Evolutionary conservation across 257 asterid genomes (phyloP).

Genomic region (Scutellaria baicalensis): DNA sequence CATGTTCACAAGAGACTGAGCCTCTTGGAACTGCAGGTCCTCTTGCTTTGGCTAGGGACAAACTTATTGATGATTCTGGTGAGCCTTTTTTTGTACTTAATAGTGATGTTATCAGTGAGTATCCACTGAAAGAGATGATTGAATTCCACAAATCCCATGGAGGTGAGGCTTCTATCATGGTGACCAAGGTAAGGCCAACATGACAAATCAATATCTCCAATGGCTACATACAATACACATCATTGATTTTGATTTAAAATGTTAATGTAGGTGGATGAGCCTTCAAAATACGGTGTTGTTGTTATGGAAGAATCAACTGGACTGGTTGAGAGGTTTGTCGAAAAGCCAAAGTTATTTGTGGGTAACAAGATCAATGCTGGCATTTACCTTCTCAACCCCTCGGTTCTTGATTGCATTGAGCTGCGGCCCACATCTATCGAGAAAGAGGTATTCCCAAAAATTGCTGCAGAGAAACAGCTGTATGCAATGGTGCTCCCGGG

Average conservation of each 20-base stretch:
- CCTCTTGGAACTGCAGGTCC: conserved; percentile 97
- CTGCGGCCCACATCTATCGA: conserved; percentile 84
- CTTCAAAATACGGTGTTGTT: conserved; percentile 87
- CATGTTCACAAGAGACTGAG: conserved; percentile 93
- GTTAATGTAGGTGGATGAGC: conserved; percentile 68
- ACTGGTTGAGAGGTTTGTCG: conserved; percentile 71
- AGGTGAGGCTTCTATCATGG: conserved; percentile 87
- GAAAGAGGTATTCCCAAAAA: conserved; percentile 78
- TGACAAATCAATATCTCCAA: background rate
- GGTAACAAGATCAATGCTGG: conserved; percentile 96
- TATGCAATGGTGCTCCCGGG: conserved; percentile 83
- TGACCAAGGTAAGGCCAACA: conserved; percentile 45
- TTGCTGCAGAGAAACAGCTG: conserved; percentile 58
- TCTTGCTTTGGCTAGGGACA: conserved; percentile 86
- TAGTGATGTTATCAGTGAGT: conserved; percentile 90
- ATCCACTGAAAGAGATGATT: conserved; percentile 72
- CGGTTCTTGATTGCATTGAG: conserved; percentile 68
- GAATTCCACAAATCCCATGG: conserved; percentile 78
- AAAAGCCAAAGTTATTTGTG: conserved; percentile 81
- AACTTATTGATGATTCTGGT: conserved; percentile 65
- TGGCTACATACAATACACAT: background rate
- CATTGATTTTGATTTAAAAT: background rate
- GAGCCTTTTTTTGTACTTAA: conserved; percentile 88
- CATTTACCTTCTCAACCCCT: conserved; percentile 71
- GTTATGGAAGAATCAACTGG: conserved; percentile 70